Evolutionary conservation across 2,329 filamentous ascomycete species (phyloP).

Genomic region (Beauveria bassiana): DNA sequence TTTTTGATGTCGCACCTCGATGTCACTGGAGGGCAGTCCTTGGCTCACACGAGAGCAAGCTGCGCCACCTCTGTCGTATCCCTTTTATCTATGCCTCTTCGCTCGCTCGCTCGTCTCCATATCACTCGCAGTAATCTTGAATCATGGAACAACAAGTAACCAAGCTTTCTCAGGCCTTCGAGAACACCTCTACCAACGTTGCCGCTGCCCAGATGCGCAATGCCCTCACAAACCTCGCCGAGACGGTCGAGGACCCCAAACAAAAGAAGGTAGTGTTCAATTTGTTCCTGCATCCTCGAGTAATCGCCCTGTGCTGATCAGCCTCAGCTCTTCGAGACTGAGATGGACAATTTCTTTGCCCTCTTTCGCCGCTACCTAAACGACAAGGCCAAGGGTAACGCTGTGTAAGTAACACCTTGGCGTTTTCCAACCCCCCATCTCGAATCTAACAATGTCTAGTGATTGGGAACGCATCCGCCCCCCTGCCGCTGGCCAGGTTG

Average conservation of each 20-base stretch:
- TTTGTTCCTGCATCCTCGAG: neutral
- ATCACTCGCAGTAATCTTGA: neutral
- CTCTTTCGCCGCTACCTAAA: conserved; percentile 98
- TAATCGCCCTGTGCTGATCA: conserved; percentile 8
- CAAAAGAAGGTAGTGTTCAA: conserved; percentile 65
- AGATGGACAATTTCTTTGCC: conserved; percentile 99
- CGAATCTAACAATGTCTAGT: conserved; percentile 37
- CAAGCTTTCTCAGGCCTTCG: conserved; percentile 65
- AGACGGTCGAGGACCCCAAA: conserved; percentile 76
- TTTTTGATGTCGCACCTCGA: neutral
- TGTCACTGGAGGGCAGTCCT: conserved; percentile 6
- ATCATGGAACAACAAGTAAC: conserved; percentile 19
- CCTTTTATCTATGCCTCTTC: neutral
- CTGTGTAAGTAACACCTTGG: conserved; percentile 49
- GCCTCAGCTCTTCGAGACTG: conserved; percentile 83
- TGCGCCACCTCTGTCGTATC: neutral
- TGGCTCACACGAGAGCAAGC: neutral
- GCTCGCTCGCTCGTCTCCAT: neutral
- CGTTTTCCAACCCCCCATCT: neutral
- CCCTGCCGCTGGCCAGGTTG: conserved; percentile 86
- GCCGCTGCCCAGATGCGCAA: conserved; percentile 99
- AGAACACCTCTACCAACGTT: conserved; percentile 97
- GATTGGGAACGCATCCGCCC: conserved; percentile 97
- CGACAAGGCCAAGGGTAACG: conserved; percentile 97
- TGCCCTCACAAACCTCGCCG: conserved; percentile 82